Evolutionary conservation across 2,329 filamentous ascomycete genomes (phyloP), one percentile per base, ranked within the genome.

Genomic region (Aspergillus intermedius): DNA sequence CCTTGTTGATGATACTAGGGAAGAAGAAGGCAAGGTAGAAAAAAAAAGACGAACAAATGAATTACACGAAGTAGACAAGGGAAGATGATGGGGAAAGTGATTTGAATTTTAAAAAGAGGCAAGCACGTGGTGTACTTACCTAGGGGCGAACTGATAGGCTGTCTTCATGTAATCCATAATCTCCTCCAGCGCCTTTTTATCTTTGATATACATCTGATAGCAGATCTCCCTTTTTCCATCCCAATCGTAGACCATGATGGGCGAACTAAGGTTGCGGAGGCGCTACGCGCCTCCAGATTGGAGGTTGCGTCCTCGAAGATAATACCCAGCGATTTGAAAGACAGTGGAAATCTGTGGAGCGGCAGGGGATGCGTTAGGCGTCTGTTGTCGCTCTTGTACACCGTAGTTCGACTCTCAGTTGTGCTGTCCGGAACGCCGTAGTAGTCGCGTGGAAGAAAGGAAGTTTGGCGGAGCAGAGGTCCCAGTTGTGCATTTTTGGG

Each of bases 161-260:
- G 73, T 73, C 54, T 76, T 81, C 77, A 89, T 84, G 61, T 83
- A 82, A 22, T 83, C 77, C 74, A 88, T 86, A 39, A 93, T 85
- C 56, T 91, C 83, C 59, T 86, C 82, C 49, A 91, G 71, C 37
- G 82, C 80, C 70, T 80, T 84, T 58, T 82, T 82, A 70, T 93
- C 85, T 50, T 83, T 80, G 57, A 91, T 87, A 60, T 90, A 93
- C 61, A 93, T 79, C 56, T 81, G 79, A 65, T 80, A 83, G 70
- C 81, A 84, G 55, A 82, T 75, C 39, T 79, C 77, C 59, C 79
- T 75, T 66, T 86, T 85, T 50, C 80, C 81, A 47, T 82, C 79
- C 83, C 83, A 86, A 59, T 83, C 78, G 66, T 85, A 85, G 15
- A 79, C 75, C 69, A 72, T 72, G 51, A 46, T 62, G 55, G 46